A percentile compares a stretch with the other conserved stretches of the same genome.
phyloP scores from a whole-genome alignment of 1,284 basidiomycete species.

The Heterobasidion occidentale region DNA sequence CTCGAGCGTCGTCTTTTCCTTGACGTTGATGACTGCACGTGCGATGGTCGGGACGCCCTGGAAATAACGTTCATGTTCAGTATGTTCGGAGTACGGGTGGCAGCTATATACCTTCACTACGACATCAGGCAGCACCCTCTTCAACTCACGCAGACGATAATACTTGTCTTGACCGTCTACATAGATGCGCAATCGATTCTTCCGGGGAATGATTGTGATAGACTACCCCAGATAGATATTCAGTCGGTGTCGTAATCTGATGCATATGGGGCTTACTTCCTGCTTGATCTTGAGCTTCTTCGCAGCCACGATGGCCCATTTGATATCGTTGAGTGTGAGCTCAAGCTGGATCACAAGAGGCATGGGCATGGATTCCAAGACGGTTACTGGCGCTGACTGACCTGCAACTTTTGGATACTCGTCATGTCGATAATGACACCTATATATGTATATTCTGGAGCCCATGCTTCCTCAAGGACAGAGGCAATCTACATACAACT shows the following conservation, averaged over 20 bases:
- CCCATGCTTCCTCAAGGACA: slow-evolving; percentile 95
- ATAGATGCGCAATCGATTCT: slow-evolving; percentile 82
- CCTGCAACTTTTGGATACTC: slow-evolving; percentile 87
- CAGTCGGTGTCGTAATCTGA: not conserved
- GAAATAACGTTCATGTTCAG: not conserved
- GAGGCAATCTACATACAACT: slow-evolving; percentile 65
- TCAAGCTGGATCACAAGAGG: slow-evolving; percentile 58
- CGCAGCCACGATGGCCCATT: slow-evolving; percentile 81
- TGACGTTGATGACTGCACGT: slow-evolving; percentile 89
- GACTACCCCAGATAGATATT: slow-evolving; percentile 33
- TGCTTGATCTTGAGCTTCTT: slow-evolving; percentile 93
- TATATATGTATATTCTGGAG: slow-evolving; percentile 86
- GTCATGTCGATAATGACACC: slow-evolving; percentile 90
- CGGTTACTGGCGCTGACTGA: slow-evolving; percentile 21
- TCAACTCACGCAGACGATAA: slow-evolving; percentile 81
- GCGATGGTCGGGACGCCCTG: slow-evolving; percentile 82
- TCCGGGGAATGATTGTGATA: slow-evolving; percentile 67
- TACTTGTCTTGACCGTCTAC: slow-evolving; percentile 83
- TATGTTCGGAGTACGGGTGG: not conserved
- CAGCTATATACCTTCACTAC: slow-evolving; percentile 70
- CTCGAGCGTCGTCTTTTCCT: slow-evolving; percentile 69
- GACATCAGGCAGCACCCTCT: slow-evolving; percentile 73
- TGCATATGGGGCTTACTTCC: slow-evolving; percentile 38
- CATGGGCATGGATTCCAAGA: slow-evolving; percentile 2
- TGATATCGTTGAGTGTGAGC: slow-evolving; percentile 88